Conservation (phyloP, 2,329 filamentous ascomycete genomes). For the Bipolaris bicolor region DNA sequence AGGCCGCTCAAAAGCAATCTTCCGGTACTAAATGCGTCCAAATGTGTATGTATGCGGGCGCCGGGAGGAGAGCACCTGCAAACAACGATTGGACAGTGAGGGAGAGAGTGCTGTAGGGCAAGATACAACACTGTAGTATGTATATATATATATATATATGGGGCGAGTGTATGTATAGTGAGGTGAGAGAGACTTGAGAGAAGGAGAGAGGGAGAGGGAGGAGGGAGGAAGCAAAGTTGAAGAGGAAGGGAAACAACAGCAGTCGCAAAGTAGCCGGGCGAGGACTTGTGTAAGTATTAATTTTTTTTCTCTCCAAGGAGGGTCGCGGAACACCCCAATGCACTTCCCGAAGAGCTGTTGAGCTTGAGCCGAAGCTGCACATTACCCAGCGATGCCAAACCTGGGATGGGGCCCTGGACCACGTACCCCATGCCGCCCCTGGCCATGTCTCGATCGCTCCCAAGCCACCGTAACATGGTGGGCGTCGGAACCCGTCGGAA, state of each 20-base stretch:
- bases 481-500: slow-evolving; percentile 27
- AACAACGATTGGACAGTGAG: slow-evolving; percentile 19
- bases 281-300: slow-evolving; percentile 24
- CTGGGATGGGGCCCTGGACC: slow-evolving; percentile 28
- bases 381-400: slow-evolving; percentile 40
- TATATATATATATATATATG: background rate
- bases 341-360: slow-evolving; percentile 45
- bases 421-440: slow-evolving; percentile 28
- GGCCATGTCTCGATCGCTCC: slow-evolving; percentile 13
- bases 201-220: slow-evolving; percentile 6
- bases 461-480: slow-evolving; percentile 18
- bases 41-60: slow-evolving; percentile 14
- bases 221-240: slow-evolving; percentile 9
- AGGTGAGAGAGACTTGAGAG: slow-evolving; percentile 6
- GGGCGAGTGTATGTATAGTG: slow-evolving; percentile 5
- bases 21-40: slow-evolving; percentile 4
- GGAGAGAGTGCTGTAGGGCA: slow-evolving; percentile 14
- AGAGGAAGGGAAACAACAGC: background rate
- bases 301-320: slow-evolving; percentile 24
- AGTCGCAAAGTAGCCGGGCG: slow-evolving; percentile 1
- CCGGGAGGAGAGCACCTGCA: slow-evolving; percentile 26
- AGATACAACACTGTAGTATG: slow-evolving; percentile 13
- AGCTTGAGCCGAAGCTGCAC: slow-evolving; percentile 39
- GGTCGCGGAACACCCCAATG: slow-evolving; percentile 35
- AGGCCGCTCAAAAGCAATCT: slow-evolving; percentile 14